Evolutionary conservation across 768 basidiomycete species (phyloP).

Genomic region (Erythrobasidium yunnanense): DNA sequence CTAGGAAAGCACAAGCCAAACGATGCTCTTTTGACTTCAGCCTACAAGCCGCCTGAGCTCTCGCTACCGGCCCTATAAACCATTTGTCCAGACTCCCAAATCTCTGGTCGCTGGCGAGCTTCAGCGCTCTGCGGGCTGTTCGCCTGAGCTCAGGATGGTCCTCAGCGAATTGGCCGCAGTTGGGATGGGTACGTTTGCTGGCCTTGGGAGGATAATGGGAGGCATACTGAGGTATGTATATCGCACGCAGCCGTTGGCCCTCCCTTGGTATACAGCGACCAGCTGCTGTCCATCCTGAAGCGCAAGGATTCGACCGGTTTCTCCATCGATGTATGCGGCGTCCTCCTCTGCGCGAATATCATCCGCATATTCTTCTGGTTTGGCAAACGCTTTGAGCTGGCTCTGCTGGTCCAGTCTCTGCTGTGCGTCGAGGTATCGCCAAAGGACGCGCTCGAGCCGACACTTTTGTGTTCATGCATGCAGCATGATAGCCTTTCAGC

Average conservation of each 20-base stretch:
- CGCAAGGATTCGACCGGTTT: conserved; percentile 32
- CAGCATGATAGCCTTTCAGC: not conserved
- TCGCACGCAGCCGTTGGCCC: conserved; percentile 28
- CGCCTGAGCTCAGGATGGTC: too few species aligned
- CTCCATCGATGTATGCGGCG: conserved; percentile 28
- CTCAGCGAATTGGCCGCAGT: not conserved
- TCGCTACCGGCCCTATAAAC: too few species aligned
- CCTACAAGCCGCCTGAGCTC: too few species aligned
- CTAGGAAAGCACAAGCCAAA: too few species aligned
- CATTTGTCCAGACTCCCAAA: too few species aligned
- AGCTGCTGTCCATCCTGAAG: conserved; percentile 27
- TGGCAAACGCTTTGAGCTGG: conserved; percentile 32
- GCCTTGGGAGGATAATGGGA: too few species aligned
- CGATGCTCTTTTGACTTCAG: too few species aligned
- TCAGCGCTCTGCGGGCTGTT: too few species aligned
- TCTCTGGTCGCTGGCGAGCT: too few species aligned
- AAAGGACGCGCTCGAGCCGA: not conserved
- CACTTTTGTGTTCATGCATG: not conserved
- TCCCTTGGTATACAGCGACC: conserved; percentile 30
- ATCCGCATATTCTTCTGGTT: conserved; percentile 20
- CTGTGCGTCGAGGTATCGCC: conserved; percentile 21
- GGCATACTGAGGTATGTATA: too few species aligned
- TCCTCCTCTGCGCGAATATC: conserved; percentile 34
- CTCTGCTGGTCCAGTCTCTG: conserved; percentile 32
- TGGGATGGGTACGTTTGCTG: not conserved